Evolutionary conservation across 2,329 filamentous ascomycete genomes (phyloP).

Genomic region (Sporothrix globosa): DNA sequence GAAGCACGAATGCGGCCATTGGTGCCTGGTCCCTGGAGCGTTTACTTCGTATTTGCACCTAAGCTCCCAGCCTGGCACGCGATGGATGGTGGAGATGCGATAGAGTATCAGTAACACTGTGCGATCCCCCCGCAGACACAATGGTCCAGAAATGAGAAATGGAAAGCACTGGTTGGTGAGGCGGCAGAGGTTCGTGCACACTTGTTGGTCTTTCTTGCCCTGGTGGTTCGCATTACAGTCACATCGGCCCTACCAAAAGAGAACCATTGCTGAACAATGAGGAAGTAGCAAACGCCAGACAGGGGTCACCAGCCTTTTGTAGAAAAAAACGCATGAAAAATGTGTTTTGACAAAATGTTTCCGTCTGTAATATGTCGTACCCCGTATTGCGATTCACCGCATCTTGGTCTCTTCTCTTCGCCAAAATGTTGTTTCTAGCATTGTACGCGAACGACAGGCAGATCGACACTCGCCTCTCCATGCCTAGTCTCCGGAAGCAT

Average conservation of each 20-base stretch:
- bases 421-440: constrained; percentile 9
- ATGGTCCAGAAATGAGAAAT: neutral
- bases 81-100: no score
- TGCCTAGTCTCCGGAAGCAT: neutral
- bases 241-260: constrained; percentile 26
- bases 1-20: neutral
- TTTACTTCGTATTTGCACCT: neutral
- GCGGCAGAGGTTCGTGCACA: constrained; percentile 11
- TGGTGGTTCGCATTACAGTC: constrained; percentile 16
- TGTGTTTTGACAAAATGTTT: neutral
- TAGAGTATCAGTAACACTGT: no score
- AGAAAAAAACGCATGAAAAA: neutral
- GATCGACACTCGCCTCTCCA: neutral
- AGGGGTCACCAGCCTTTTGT: neutral
- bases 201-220: constrained; percentile 13
- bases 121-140: no score
- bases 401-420: neutral
- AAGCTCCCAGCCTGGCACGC: no score
- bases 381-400: neutral
- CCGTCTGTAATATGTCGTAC: neutral
- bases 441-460: neutral
- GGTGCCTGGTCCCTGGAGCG: neutral
- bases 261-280: neutral
- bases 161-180: neutral
- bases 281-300: neutral